phyloP scores from a whole-genome alignment of 1,284 basidiomycete genomes.

The Fomitopsis betulina region DNA sequence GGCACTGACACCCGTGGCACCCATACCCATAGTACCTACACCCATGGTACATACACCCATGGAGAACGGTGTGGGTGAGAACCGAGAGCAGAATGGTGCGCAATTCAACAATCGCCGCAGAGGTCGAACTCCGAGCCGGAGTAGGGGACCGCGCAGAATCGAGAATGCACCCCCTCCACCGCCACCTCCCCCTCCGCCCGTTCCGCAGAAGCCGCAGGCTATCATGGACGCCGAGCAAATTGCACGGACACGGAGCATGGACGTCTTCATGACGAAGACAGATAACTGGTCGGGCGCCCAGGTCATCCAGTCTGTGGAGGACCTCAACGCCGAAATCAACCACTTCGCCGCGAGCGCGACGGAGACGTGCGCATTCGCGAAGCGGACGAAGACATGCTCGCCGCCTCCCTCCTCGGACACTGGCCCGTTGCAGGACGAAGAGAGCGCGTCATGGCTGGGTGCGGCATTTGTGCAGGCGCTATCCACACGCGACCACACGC shows the following conservation, averaged over 20 bases:
- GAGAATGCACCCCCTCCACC: conserved; percentile 5
- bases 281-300: conserved; percentile 74
- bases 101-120: conserved; percentile 11
- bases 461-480: conserved; percentile 53
- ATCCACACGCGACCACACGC: conserved; percentile 57
- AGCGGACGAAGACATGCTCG: conserved; percentile 13
- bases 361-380: conserved; percentile 43
- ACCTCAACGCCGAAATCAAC: conserved; percentile 72
- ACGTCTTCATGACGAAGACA: conserved; percentile 65
- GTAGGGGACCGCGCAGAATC: conserved; percentile 21
- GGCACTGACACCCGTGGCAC: too few species aligned
- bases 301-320: conserved; percentile 71
- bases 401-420: conserved; percentile 10
- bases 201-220: conserved; percentile 18
- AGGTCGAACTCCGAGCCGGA: conserved; percentile 19
- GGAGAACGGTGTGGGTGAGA: conserved; percentile 6
- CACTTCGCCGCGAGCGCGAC: conserved; percentile 71
- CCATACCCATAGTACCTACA: too few species aligned
- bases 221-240: conserved; percentile 31
- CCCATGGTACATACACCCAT: too few species aligned
- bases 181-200: conserved; percentile 2
- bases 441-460: conserved; percentile 58
- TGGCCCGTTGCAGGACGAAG: conserved; percentile 39
- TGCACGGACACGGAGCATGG: conserved; percentile 49
- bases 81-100: conserved; percentile 3